These are phyloP conservation scores for Populus alba DNA, from an alignment of 345 rosid genomes.

Conservation along the genomic window DNA sequence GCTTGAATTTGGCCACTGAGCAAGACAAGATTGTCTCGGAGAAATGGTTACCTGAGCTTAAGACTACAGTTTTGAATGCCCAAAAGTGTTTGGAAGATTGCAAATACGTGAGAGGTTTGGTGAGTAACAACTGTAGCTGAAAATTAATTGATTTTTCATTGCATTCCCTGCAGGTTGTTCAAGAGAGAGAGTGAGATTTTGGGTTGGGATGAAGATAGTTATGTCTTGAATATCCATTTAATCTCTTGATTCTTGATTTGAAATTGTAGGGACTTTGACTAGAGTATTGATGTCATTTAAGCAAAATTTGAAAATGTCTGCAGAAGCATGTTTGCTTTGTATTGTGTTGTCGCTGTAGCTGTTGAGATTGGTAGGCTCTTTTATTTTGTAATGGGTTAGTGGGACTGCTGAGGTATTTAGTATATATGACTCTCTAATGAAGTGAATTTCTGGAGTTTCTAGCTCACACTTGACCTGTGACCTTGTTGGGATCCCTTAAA, in stretches of 20 bases:
- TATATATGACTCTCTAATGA: neutral
- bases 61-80: slow-evolving; percentile 59
- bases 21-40: slow-evolving; percentile 71
- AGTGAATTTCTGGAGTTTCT: neutral
- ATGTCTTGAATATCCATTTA: neutral
- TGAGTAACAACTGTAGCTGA: slow-evolving; percentile 36
- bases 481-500: neutral
- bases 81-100: slow-evolving; percentile 71
- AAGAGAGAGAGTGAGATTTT: neutral
- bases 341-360: neutral
- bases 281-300: neutral
- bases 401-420: neutral
- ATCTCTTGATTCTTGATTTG: neutral
- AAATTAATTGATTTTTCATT: neutral
- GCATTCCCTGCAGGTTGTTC: neutral
- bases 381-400: neutral
- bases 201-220: neutral
- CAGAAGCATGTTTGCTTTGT: neutral
- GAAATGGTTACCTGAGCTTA: slow-evolving; percentile 90
- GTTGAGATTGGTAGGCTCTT: neutral
- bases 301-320: neutral
- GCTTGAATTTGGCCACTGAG: slow-evolving; percentile 75
- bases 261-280: neutral
- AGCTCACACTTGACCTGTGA: neutral
- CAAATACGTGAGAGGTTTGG: slow-evolving; percentile 78